Base-by-base conservation (phyloP, 306 rosid genomes). In the Begonia loranthoides region DNA sequence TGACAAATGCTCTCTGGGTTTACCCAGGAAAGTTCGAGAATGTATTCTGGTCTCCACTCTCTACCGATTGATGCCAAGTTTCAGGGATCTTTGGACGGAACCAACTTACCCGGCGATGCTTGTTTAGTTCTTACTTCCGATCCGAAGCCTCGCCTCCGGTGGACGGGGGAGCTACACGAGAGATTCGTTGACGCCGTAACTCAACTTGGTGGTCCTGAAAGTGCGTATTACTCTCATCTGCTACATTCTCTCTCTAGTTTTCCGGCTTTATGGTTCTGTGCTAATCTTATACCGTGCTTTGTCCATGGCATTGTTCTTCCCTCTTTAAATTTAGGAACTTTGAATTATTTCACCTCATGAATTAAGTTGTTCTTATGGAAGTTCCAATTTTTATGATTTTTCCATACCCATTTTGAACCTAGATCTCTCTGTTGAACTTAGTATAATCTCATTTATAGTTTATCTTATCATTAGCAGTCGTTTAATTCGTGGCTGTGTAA, bases 151-250 rank as follows among this genome's bases (percentile, higher is more conserved):
- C 67, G 83, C 34, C 71, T 77, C 19, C 68, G 83, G 40, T 77
- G 83, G 83, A 77, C 83, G n/a, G 62, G 64, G 38, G 83, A 77
- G 79, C 83, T 77, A 50, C 83, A 77, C 28, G 83, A 77, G 61
- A 65, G 83, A 67, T 77, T 77, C 47, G 72, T 77, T 13, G 83
- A 77, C 38, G 83, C 83, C 58, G 79, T 77, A 40, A 70, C 83
- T 51, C 83, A 77, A 62, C 83, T 77, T 49, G 83, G 83, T 50
- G 83, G 83, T 50, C 74, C 83, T 17, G 83, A 77, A 55, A 77
- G 83, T 77, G 50, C 63, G 83, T 77, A 39, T 55, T 51, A 6
- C 15, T 1, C n/a, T 49, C 21, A 5, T 24, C 3, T 34, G 11
- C 45, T 14, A n/a, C 15, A 21, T 19, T 59, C 28, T 57, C 13